A percentile compares a stretch with the other conserved stretches of the same genome.
These are phyloP conservation scores for Acacia confusa DNA, from an alignment of 306 rosid genomes.

Conservation along the genomic window DNA sequence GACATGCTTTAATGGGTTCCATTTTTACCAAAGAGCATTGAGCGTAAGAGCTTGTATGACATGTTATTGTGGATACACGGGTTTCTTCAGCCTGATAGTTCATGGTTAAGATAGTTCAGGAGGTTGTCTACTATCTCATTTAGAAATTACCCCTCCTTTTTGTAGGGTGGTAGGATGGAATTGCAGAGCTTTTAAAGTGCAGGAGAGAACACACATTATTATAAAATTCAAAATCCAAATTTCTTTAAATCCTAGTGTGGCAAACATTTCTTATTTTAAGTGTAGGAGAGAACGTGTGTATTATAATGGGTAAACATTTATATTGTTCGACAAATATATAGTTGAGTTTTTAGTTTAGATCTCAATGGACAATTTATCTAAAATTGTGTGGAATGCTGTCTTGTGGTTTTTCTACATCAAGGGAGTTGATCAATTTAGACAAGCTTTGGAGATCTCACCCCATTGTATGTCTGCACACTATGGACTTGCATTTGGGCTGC, in stretches of 20 bases:
- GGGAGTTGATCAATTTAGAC: constrained; percentile 87
- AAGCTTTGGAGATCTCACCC: constrained; percentile 72
- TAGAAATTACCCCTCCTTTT: neutral
- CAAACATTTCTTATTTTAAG: neutral
- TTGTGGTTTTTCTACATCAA: constrained; percentile 40
- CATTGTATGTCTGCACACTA: constrained; percentile 69
- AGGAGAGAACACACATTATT: neutral
- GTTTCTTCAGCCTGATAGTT: neutral
- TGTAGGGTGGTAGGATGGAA: neutral
- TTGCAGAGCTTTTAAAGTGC: neutral
- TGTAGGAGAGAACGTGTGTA: neutral
- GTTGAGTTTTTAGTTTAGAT: constrained; percentile 19
- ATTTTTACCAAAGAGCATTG: constrained; percentile 1
- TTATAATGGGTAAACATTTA: neutral
- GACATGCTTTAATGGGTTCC: neutral
- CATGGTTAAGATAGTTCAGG: neutral
- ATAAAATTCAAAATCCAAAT: neutral
- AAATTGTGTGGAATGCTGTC: constrained; percentile 15
- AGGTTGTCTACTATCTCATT: neutral
- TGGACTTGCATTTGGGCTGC: constrained; percentile 89
- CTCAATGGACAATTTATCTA: constrained; percentile 10
- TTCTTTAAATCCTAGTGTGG: neutral
- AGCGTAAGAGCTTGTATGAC: neutral
- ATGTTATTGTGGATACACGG: neutral
- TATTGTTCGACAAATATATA: neutral